Percentiles rank a stretch among this genome's conserved stretches.
Evolutionary conservation across 2,329 filamentous ascomycete species (phyloP).

Genomic region (Sporothrix inflata): DNA sequence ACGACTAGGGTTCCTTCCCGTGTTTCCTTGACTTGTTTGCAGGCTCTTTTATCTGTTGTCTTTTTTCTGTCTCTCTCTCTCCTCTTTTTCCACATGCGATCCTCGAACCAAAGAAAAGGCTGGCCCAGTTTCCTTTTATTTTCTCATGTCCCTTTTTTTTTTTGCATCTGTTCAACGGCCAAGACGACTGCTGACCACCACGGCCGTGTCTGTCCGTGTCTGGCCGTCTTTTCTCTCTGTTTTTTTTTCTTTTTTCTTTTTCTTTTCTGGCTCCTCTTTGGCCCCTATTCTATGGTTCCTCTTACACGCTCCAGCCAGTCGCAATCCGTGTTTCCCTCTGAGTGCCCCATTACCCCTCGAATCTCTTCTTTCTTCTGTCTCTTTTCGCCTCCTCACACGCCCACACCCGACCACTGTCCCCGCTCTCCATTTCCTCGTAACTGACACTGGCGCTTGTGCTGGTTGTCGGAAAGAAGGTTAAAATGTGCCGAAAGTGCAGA

Average conservation of each 20-base stretch:
- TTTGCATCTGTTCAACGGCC: too few species aligned
- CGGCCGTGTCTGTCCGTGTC: background rate
- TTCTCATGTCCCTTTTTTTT: background rate
- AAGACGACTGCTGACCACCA: background rate
- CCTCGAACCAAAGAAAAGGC: background rate
- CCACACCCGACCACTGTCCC: background rate
- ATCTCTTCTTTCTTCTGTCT: background rate
- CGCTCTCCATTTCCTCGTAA: background rate
- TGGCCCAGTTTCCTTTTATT: background rate
- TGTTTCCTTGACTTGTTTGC: conserved; percentile 1
- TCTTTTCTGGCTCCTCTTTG: background rate
- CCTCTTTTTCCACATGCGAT: background rate
- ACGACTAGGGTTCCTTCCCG: conserved; percentile 14
- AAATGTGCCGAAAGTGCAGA: conserved; percentile 6
- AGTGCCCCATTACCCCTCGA: background rate
- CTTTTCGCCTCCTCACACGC: background rate
- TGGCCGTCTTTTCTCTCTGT: background rate
- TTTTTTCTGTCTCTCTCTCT: background rate
- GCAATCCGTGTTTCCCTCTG: background rate
- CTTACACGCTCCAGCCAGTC: background rate
- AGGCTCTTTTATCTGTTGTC: background rate
- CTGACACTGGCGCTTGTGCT: background rate
- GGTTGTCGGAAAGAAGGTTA: conserved; percentile 19
- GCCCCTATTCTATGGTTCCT: background rate
- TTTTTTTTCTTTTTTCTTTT: background rate